phyloP scores from a whole-genome alignment of 176 grass and related monocot species.

The Pontederia paniculata region DNA sequence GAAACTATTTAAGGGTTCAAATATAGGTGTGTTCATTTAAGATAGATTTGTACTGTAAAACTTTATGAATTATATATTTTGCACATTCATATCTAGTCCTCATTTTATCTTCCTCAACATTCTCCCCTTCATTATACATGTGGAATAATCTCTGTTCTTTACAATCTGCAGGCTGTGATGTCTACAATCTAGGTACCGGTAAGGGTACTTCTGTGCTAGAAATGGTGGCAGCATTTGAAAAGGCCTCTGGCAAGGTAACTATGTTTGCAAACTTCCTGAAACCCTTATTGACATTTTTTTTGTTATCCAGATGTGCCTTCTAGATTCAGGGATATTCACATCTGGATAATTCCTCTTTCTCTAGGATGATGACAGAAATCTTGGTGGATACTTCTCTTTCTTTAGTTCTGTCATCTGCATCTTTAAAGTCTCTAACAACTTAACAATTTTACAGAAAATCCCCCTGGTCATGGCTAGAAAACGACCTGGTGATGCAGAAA shows the following conservation, averaged over 20 bases:
- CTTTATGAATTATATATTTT: no score
- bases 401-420: no score
- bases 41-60: no score
- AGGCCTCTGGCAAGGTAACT: conserved; percentile 68
- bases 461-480: conserved; percentile 57
- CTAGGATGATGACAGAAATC: no score
- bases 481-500: conserved; percentile 74
- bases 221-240: conserved; percentile 86
- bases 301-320: no score
- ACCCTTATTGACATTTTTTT: conserved; percentile 1
- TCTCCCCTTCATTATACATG: no score
- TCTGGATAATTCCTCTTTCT: no score
- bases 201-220: conserved; percentile 85
- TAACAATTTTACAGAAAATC: conserved; percentile 56
- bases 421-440: no score
- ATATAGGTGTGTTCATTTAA: conserved; percentile 31
- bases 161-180: conserved; percentile 62
- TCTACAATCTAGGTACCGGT: conserved; percentile 77
- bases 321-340: not conserved
- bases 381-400: no score
- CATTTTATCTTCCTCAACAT: no score
- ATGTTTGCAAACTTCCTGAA: not conserved
- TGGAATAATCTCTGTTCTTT: not conserved
- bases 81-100: no score
- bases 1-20: conserved; percentile 67